These are phyloP conservation scores for Acanthamoeba quina DNA, from an alignment of 208 protist genomes.

Conservation along the genomic window DNA sequence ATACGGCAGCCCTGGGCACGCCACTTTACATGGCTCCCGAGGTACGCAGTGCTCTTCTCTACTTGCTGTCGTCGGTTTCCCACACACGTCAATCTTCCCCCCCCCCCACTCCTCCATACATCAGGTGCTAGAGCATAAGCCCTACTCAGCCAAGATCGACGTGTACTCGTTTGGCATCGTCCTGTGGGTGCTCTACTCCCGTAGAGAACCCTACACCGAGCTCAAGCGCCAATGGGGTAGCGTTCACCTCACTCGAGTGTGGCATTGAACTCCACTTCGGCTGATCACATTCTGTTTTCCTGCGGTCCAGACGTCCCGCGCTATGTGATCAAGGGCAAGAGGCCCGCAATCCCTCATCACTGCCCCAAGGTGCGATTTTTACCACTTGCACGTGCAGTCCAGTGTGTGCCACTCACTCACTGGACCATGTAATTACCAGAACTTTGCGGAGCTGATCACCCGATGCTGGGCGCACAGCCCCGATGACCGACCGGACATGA, in stretches of 20 bases:
- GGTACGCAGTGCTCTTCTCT: not conserved
- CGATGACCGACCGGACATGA: constrained; percentile 30
- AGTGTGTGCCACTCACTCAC: too few relatives aligned
- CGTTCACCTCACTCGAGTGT: too few relatives aligned
- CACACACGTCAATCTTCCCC: too few relatives aligned
- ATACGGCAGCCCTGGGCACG: constrained; percentile 17
- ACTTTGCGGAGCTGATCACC: not conserved
- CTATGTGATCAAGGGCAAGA: constrained; percentile 59
- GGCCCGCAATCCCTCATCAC: constrained; percentile 61
- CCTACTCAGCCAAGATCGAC: constrained; percentile 69
- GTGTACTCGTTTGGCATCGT: constrained; percentile 64
- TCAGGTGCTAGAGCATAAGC: constrained; percentile 52
- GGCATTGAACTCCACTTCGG: too few relatives aligned
- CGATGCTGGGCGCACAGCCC: constrained; percentile 47
- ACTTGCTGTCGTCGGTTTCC: too few relatives aligned
- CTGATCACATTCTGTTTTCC: not conserved
- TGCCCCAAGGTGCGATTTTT: constrained; percentile 33
- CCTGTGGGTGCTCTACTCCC: constrained; percentile 61
- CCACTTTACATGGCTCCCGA: constrained; percentile 55
- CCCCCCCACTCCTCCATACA: too few relatives aligned
- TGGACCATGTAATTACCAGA: not conserved
- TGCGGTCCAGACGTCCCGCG: constrained; percentile 44
- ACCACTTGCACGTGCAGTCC: too few relatives aligned
- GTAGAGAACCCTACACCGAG: constrained; percentile 69
- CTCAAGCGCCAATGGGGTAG: constrained; percentile 67